Evolutionary conservation across 1,139 yeast species (phyloP).

Genomic region (Debaryomyces coudertii): DNA sequence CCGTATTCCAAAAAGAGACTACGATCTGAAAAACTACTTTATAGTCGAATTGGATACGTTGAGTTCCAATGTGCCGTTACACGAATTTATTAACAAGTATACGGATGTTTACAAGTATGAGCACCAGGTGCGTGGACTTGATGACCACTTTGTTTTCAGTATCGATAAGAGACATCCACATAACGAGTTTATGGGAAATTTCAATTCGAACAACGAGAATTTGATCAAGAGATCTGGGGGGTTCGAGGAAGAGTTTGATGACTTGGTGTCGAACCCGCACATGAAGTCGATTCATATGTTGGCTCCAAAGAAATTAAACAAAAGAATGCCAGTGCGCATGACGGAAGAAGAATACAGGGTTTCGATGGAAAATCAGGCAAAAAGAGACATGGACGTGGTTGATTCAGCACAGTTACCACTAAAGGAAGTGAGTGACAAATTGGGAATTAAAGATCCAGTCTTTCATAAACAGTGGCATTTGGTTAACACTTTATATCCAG

Average conservation of each 20-base stretch:
- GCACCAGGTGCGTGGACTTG: slow-evolving; percentile 60
- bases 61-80: slow-evolving; percentile 28
- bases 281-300: slow-evolving; percentile 54
- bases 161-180: slow-evolving; percentile 40
- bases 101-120: slow-evolving; percentile 49
- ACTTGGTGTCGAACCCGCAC: slow-evolving; percentile 27
- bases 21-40: slow-evolving; percentile 51
- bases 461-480: slow-evolving; percentile 91
- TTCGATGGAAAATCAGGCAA: slow-evolving; percentile 12
- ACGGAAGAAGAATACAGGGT: slow-evolving; percentile 15
- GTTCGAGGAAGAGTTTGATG: slow-evolving; percentile 31
- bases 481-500: slow-evolving; percentile 68
- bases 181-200: slow-evolving; percentile 41
- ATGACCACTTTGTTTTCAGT: slow-evolving; percentile 66
- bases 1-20: slow-evolving; percentile 39
- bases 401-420: slow-evolving; percentile 53
- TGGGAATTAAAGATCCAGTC: slow-evolving; percentile 76
- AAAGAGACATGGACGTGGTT: slow-evolving; percentile 25
- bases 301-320: slow-evolving; percentile 48
- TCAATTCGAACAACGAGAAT: slow-evolving; percentile 32
- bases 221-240: slow-evolving; percentile 33
- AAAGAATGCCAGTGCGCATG: slow-evolving; percentile 47
- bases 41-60: slow-evolving; percentile 56
- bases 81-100: slow-evolving; percentile 36
- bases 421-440: slow-evolving; percentile 50